phyloP scores from a whole-genome alignment of 495 filamentous ascomycete genomes.

The Lineolata rhizophorae region DNA sequence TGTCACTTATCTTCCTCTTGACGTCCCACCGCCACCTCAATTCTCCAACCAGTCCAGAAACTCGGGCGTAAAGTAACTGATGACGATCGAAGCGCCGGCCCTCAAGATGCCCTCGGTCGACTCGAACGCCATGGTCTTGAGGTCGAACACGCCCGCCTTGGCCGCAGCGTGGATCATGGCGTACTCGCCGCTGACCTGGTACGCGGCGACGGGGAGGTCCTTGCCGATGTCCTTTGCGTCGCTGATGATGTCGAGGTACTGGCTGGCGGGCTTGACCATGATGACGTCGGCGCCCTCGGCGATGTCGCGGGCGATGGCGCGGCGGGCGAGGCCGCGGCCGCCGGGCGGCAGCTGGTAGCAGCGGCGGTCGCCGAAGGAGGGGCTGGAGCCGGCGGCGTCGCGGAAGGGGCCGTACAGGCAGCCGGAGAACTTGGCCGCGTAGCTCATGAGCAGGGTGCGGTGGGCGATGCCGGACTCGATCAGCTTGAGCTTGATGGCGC shows the following conservation, averaged over 20 bases:
- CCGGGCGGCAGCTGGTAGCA: conserved; percentile 94
- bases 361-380: conserved; percentile 80
- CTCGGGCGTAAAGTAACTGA: conserved; percentile 87
- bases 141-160: conserved; percentile 91
- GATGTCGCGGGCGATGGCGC: conserved; percentile 79
- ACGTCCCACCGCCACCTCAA: no score
- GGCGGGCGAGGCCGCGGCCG: conserved; percentile 76
- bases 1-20: no score
- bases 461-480: conserved; percentile 84
- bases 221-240: conserved; percentile 85
- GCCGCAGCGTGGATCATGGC: conserved; percentile 96
- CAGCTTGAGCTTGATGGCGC: conserved; percentile 88
- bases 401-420: conserved; percentile 95
- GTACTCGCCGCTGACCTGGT: conserved; percentile 92
- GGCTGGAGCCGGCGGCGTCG: conserved; percentile 79
- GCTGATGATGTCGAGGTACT: conserved; percentile 87
- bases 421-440: conserved; percentile 90
- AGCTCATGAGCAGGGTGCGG: conserved; percentile 81
- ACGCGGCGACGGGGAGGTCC: conserved; percentile 80
- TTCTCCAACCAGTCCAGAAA: conserved; percentile 63
- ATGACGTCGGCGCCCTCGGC: conserved; percentile 90
- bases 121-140: conserved; percentile 91
- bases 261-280: conserved; percentile 93
- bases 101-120: conserved; percentile 78
- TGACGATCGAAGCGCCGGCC: conserved; percentile 75